These are phyloP conservation scores for Solanum aculeatissimum DNA, from an alignment of 305 asterid species.

Conservation along the genomic window DNA sequence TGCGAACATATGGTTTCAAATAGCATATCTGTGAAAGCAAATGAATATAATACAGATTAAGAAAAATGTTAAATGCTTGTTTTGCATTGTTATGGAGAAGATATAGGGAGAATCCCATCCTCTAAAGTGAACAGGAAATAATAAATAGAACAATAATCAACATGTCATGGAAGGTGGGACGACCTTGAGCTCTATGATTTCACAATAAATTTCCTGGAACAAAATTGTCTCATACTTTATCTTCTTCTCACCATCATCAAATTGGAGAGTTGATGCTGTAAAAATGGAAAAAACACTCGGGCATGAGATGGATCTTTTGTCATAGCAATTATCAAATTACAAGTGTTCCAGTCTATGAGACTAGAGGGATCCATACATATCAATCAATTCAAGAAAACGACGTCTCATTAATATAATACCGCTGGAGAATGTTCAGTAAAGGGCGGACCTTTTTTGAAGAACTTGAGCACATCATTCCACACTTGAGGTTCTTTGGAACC, in stretches of 20 bases:
- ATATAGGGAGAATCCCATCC: background rate
- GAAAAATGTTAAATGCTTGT: background rate
- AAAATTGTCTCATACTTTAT: conserved; percentile 54
- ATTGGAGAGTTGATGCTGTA: conserved; percentile 68
- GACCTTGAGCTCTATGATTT: conserved; percentile 70
- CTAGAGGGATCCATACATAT: background rate
- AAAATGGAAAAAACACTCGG: conserved; percentile 5
- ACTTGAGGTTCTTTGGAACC: conserved; percentile 85
- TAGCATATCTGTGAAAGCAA: background rate
- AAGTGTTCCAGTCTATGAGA: background rate
- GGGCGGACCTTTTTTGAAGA: conserved; percentile 45
- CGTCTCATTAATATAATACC: background rate
- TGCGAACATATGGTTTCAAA: background rate
- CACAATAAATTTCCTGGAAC: conserved; percentile 52
- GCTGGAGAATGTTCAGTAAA: conserved; percentile 6
- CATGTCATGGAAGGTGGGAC: background rate
- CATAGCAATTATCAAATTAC: background rate
- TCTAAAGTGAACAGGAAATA: background rate
- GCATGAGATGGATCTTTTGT: conserved; percentile 7
- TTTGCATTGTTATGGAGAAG: background rate
- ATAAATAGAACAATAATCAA: background rate
- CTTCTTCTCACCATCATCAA: conserved; percentile 57
- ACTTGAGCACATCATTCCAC: conserved; percentile 75
- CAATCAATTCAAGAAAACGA: background rate
- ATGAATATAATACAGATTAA: background rate